Percentiles rank a stretch among this genome's conserved stretches.
Conservation (phyloP, 257 asterid species). For the Ajuga chamaepitys region DNA sequence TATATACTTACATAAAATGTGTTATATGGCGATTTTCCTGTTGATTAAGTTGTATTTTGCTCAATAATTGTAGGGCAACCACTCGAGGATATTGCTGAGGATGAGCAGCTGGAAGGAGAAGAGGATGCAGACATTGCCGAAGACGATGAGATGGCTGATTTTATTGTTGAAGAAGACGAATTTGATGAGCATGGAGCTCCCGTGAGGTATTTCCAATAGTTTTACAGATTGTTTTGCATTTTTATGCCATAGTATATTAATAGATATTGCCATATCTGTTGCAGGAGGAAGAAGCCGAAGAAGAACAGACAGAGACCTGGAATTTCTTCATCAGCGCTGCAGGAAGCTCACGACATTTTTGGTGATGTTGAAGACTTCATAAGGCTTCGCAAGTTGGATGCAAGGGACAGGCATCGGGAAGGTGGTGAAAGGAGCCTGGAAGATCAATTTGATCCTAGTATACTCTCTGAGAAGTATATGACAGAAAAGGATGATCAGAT, state of each 20-base stretch:
- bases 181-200: constrained; percentile 83
- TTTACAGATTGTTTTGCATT: not conserved
- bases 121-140: constrained; percentile 72
- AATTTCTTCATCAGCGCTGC: constrained; percentile 76
- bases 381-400: constrained; percentile 49
- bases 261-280: constrained; percentile 17
- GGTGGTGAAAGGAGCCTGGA: constrained; percentile 63
- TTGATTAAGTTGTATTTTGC: constrained; percentile 9
- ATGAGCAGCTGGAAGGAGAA: constrained; percentile 64
- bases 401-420: constrained; percentile 37
- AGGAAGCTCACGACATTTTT: constrained; percentile 90
- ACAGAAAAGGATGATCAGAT: constrained; percentile 72
- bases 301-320: constrained; percentile 84
- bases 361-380: constrained; percentile 91
- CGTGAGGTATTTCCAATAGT: constrained; percentile 37
- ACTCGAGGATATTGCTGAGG: constrained; percentile 91
- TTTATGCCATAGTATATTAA: not conserved
- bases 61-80: constrained; percentile 47
- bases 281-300: constrained; percentile 74
- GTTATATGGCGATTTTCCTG: not conserved
- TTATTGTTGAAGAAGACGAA: constrained; percentile 88
- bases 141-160: constrained; percentile 96
- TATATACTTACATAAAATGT: not conserved
- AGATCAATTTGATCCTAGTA: constrained; percentile 86
- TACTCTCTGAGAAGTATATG: constrained; percentile 88